Evolutionary conservation across 176 grass and related monocot species (phyloP), one percentile per base, ranked within the genome.

Genomic region (Raddia distichophylla): DNA sequence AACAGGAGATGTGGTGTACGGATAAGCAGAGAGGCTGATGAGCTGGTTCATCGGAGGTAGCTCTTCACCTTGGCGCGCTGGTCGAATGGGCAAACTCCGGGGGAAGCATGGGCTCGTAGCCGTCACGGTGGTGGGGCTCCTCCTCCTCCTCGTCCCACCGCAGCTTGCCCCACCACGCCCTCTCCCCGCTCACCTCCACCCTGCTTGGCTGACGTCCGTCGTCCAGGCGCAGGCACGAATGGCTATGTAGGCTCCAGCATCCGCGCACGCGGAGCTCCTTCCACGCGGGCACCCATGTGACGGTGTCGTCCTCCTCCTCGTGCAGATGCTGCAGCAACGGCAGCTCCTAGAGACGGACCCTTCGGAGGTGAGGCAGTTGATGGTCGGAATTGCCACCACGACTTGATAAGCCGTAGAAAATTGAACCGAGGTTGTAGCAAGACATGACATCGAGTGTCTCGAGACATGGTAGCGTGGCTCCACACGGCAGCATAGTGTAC

Each of bases 351-450:
- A 84, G 73, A 0, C 2, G 12, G 10, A 84, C 51, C 53, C 20
- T 60, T 0, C 10, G 27, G 0, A 87, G 74, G 4, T 5, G 5
- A 0, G 49, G 66, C 27, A 88, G 74, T 1, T 37, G 0, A 13
- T 17, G 12, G 10, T 0, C 2, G 0, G 0, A 7, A 0, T 0
- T 0, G 2, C 0, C 0, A 0, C 0, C 0, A 2, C 0, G 0
- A 22, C 3, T 0, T 7, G 1, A 62, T 18, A 3, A 0, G 0
- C 2, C 0, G 5, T 62, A 19, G 73, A 83, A 83, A 40, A 83
- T 42, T 78, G 8, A 37, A 58, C 72, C 59, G 20, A 87, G 49
- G 3, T 83, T 72, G 66, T 71, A 72, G 86, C 86, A 83, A 13
- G 33, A 88, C 0, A 66, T 1, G 18, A 88, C 66, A 74, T 66